These are phyloP conservation scores for Nakazawaea populi DNA, from an alignment of 805 yeast species.

Conservation along the genomic window DNA sequence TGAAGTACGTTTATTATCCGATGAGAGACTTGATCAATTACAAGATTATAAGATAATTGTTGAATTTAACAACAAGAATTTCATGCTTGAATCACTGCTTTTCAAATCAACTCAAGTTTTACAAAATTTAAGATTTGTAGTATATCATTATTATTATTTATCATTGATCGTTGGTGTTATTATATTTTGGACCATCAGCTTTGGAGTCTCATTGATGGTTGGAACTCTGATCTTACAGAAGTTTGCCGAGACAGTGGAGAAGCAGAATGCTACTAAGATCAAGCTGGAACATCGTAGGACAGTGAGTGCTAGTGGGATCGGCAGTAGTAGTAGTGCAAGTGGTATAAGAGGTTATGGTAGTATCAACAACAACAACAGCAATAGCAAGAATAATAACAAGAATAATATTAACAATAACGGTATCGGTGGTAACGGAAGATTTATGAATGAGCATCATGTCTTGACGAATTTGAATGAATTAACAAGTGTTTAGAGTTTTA, in stretches of 20 bases:
- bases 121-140: slow-evolving; percentile 1
- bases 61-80: slow-evolving; percentile 1
- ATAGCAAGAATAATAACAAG: background rate
- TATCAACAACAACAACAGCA: background rate
- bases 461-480: slow-evolving; percentile 1
- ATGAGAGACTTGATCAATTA: background rate
- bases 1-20: background rate
- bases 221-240: background rate
- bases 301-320: background rate
- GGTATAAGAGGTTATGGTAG: background rate
- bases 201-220: background rate
- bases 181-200: background rate
- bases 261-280: background rate
- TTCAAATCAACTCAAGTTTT: background rate
- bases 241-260: background rate
- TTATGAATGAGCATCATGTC: background rate
- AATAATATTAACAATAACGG: background rate
- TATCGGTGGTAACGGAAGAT: background rate
- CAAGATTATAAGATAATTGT: background rate
- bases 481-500: background rate
- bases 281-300: background rate
- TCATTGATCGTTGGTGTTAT: slow-evolving; percentile 3
- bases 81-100: background rate
- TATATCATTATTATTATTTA: slow-evolving; percentile 6
- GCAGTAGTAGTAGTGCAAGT: background rate